Percentiles rank a stretch among this genome's conserved stretches.
Evolutionary conservation across 164 flowering plant genomes (phyloP).

Genomic region (Magnolia changhungtana): DNA sequence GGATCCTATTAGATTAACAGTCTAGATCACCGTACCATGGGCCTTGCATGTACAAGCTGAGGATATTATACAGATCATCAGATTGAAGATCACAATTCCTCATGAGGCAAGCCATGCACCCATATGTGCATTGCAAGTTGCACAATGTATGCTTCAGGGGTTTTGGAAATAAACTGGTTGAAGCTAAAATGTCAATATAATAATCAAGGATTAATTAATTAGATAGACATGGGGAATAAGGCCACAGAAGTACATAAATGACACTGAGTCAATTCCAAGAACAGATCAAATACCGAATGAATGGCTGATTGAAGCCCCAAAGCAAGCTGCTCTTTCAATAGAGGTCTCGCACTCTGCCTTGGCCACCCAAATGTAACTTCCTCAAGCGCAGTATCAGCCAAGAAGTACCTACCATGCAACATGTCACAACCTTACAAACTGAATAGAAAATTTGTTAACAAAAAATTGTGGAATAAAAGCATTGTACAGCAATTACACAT

Average conservation of each 20-base stretch:
- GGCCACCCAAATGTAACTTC: conserved; percentile 99
- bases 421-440: background rate
- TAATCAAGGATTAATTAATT: background rate
- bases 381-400: conserved; percentile 78
- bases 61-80: no score
- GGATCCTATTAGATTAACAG: no score
- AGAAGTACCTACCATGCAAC: conserved; percentile 64
- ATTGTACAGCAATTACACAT: background rate
- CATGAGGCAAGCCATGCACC: background rate
- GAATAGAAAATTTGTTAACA: background rate
- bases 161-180: background rate
- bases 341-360: conserved; percentile 53
- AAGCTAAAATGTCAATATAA: background rate
- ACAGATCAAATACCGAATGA: conserved; percentile 50
- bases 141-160: background rate
- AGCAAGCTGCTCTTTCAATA: conserved; percentile 67
- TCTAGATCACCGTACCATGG: no score
- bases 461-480: background rate
- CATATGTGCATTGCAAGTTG: background rate
- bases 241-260: background rate
- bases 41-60: no score
- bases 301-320: conserved; percentile 72
- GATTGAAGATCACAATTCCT: no score
- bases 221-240: background rate
- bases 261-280: background rate